Evolutionary conservation across 306 rosid species (phyloP).

Genomic region (Vigna hirtella): DNA sequence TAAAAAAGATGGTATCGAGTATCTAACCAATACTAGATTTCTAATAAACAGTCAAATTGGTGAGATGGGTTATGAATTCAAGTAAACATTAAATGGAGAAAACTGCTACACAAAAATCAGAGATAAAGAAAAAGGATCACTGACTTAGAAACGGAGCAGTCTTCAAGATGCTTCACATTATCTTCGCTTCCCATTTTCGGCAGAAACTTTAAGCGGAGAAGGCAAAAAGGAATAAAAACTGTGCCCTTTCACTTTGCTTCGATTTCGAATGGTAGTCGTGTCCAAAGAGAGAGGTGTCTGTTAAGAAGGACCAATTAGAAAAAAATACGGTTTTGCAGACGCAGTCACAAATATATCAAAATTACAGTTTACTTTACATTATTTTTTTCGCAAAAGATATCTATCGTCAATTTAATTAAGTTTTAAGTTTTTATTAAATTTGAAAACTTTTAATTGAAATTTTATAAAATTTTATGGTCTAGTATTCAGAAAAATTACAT

Average conservation of each 20-base stretch:
- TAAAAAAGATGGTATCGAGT: neutral
- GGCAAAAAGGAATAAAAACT: neutral
- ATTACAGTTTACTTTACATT: no score
- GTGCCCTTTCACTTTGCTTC: neutral
- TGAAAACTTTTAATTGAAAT: no score
- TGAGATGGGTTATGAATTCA: conserved; percentile 2
- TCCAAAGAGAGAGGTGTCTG: no score
- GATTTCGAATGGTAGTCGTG: no score
- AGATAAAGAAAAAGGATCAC: conserved; percentile 30
- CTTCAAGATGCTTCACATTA: conserved; percentile 80
- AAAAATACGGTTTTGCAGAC: no score
- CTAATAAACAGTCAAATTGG: neutral
- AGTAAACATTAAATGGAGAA: neutral
- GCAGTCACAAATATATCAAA: no score
- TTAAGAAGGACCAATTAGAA: no score
- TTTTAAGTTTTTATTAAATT: no score
- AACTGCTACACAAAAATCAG: neutral
- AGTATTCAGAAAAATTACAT: no score
- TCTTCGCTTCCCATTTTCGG: conserved; percentile 71
- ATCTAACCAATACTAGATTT: conserved; percentile 10
- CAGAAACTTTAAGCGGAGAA: neutral
- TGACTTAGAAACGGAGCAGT: conserved; percentile 90
- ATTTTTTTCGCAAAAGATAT: no score
- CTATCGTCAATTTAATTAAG: no score
- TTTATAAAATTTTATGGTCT: no score